Evolutionary conservation across 257 asterid species (phyloP).

Genomic region (Prunella vulgaris): DNA sequence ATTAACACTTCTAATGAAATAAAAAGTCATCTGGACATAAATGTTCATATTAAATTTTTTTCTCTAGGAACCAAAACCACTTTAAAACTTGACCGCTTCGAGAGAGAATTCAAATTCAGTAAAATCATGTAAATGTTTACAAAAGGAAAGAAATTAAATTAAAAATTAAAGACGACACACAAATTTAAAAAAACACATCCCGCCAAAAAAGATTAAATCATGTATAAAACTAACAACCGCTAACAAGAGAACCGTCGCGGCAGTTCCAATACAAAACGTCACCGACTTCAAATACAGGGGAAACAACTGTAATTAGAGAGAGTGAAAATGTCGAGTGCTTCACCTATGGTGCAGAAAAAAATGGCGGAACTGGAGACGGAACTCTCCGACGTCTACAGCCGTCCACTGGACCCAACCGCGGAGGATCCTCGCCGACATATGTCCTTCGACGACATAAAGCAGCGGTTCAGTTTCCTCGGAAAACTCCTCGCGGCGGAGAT

Average conservation of each 20-base stretch:
- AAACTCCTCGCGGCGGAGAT: constrained; percentile 31
- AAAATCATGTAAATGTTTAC: no score
- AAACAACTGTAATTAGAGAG: not conserved
- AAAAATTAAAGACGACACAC: no score
- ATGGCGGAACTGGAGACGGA: constrained; percentile 51
- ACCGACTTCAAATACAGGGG: not conserved
- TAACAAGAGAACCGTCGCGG: not conserved
- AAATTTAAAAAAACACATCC: no score
- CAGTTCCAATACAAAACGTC: not conserved
- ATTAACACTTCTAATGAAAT: no score
- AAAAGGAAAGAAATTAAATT: no score
- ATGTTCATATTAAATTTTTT: no score
- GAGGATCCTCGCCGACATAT: constrained; percentile 7
- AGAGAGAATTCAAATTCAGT: no score
- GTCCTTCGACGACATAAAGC: constrained; percentile 26
- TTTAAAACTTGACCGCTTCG: no score
- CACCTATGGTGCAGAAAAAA: constrained; percentile 42
- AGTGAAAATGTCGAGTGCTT: constrained; percentile 26
- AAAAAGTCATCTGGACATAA: no score
- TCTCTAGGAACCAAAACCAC: no score
- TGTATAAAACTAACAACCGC: not conserved
- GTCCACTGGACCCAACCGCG: constrained; percentile 18
- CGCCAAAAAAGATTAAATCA: no score
- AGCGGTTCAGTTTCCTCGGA: constrained; percentile 32
- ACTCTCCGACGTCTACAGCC: constrained; percentile 31